A percentile compares a stretch with the other conserved stretches of the same genome.
phyloP scores from a whole-genome alignment of 106 monocot genomes.

The Narthecium ossifragum region DNA sequence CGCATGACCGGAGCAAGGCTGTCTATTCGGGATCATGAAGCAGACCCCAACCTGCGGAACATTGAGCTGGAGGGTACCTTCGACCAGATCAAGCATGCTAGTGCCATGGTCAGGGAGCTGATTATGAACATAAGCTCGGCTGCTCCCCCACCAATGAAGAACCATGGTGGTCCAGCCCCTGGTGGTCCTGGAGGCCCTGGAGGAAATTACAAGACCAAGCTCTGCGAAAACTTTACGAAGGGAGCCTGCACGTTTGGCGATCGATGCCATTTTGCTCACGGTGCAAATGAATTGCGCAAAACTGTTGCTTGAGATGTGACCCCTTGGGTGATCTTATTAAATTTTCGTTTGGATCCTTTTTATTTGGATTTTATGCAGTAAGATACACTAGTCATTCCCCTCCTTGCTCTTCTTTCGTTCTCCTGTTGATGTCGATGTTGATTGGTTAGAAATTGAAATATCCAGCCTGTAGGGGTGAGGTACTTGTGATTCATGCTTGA shows the following conservation, averaged over 20 bases:
- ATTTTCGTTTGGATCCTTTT: no score
- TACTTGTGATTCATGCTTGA: no score
- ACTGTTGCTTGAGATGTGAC: constrained; percentile 16
- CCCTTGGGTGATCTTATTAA: no score
- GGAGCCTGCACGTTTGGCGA: constrained; percentile 74
- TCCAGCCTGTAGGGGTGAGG: no score
- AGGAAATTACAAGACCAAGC: constrained; percentile 54
- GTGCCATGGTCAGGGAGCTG: constrained; percentile 52
- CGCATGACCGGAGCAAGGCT: constrained; percentile 58
- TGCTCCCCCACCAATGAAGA: constrained; percentile 1
- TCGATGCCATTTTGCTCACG: constrained; percentile 72
- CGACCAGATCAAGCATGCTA: constrained; percentile 72
- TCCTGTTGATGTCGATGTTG: no score
- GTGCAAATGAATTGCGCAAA: constrained; percentile 54
- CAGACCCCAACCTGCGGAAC: constrained; percentile 59
- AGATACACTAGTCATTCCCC: no score
- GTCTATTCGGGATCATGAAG: constrained; percentile 64
- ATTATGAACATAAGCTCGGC: constrained; percentile 40
- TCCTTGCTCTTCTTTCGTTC: no score
- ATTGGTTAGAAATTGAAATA: no score
- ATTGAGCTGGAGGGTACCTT: constrained; percentile 74
- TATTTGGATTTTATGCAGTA: no score
- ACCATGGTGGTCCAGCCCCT: neutral
- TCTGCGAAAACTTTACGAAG: constrained; percentile 67
- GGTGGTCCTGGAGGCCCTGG: constrained; percentile 9